Evolutionary conservation across 106 monocot species (phyloP), one percentile per base, ranked within the genome.

Genomic region (Platanthera guangdongensis): DNA sequence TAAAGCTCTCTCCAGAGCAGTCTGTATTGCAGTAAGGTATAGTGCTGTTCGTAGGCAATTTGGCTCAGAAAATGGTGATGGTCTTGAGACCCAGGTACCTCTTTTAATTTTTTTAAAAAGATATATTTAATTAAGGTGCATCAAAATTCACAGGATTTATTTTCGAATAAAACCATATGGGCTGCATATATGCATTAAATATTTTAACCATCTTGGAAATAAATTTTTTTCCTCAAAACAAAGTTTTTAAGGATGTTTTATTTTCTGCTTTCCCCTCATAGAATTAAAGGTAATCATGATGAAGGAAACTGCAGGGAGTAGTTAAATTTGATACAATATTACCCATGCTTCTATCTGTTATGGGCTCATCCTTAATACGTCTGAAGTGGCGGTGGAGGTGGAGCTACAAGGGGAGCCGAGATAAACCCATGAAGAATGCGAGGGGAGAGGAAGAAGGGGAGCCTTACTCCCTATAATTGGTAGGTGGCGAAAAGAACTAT

Each of bases 11-110:
- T 93, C 96, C 71, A 85, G 87, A n/a, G 96, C 93, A 63, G 84
- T 83, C 87, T 93, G 93, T 78, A 93, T 97, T 87, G 96, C 96
- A 62, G 86, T 82, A 12, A 84, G 96, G 67, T 97, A 97, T 68
- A 93, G 96, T 82, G 87, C 93, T 75, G 80, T 97, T 68, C 82
- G 93, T 71, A 91, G 87, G 63, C 96, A 97, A 81, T 97, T 97
- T 89, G 93, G 96, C 15, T 84, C 93, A 72, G 84, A 89, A 64
- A 83, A 87, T 87, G 91, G 93, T 45, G 89, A 82, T 68, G 89
- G 83, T 68, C 81, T 77, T 71, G 96, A 97, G 79, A 86, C 81
- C 80, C 90, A 91, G 87, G 96, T 97, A 93, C 46, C 47, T 9
- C 45, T 78, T 39, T 52, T 9, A 51, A 19, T 22, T 1, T 13